Percentiles rank a stretch among this genome's conserved stretches.
Conservation (phyloP, 1,139 yeast species). For the Taphrina pruni region DNA sequence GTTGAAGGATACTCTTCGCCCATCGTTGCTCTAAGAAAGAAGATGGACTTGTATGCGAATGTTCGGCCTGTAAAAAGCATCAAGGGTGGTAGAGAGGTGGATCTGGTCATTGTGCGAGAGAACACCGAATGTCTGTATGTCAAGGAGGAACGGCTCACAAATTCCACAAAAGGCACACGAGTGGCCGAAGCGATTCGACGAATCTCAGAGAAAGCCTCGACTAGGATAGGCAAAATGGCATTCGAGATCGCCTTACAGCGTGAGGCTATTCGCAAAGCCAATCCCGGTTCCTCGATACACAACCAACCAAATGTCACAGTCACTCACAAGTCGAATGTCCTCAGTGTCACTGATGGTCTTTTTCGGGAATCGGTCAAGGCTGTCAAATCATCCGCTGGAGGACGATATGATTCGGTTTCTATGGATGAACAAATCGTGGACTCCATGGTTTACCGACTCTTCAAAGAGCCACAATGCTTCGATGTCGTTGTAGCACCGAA, state of each 20-base stretch:
- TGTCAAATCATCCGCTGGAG: conserved; percentile 68
- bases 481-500: conserved; percentile 99
- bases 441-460: conserved; percentile 98
- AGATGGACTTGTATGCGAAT: conserved; percentile 90
- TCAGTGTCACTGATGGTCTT: conserved; percentile 89
- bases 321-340: conserved; percentile 94
- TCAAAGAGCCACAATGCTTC: conserved; percentile 95
- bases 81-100: conserved; percentile 83
- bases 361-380: conserved; percentile 89
- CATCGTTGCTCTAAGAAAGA: conserved; percentile 95
- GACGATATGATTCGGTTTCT: conserved; percentile 57
- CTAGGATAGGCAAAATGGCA: conserved; percentile 87
- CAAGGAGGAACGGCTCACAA: conserved; percentile 82
- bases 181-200: conserved; percentile 98
- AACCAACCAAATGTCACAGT: conserved; percentile 78
- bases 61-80: conserved; percentile 97
- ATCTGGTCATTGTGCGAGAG: conserved; percentile 96
- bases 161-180: conserved; percentile 72
- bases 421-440: conserved; percentile 97
- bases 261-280: conserved; percentile 74
- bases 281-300: conserved; percentile 53
- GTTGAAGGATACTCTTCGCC: conserved; percentile 98
- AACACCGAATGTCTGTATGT: conserved; percentile 93
- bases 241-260: conserved; percentile 90
- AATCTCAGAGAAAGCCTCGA: conserved; percentile 85